Base-by-base conservation (phyloP, 805 yeast genomes). In the Torulaspora microellipsoides region DNA sequence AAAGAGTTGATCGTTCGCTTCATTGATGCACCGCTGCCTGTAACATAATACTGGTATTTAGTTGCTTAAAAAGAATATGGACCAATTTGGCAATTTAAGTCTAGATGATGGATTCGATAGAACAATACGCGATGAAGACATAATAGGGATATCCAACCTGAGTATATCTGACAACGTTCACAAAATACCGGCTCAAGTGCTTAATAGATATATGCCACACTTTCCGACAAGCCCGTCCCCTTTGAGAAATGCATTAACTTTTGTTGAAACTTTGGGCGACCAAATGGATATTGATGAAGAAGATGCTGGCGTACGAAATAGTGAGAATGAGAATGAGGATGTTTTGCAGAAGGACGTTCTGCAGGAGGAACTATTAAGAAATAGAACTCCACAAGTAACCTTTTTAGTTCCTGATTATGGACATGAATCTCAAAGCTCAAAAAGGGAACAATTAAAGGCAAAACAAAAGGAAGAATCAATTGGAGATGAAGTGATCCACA, bases 201-300 rank as follows among this genome's bases (percentile, higher is more conserved):
- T 53, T 15, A 47, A 47, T 15, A 52, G 36, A 40, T 47, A 43
- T 31, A 36, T 43, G 45, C 44, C 34, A 23, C 46, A 52, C 37
- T 40, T 38, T 25, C 55, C 55, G 0, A 39, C 42, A 8, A 42
- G 36, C 14, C 53, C 55, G n/a, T 52, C 55, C 13, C 55, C 55
- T 9, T 33, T 52, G 25, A 38, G 55, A 34, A 42, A 47, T 32
- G 39, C 49, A n/a, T 28, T 54, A 15, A 38, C 43, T 36, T 40
- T 42, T 20, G 32, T 41, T 23, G 43, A 44, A 28, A 34, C 45
- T 13, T 31, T 36, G 11, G 41, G 40, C 15, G 59, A 53, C 23
- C 40, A 46, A 17, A 51, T 52, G 58, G 58, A 55, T 17, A 41
- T 57, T 14, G 62, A 57, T 36, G 53, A 45, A 15, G 43, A 38